Base-by-base conservation (phyloP, 306 rosid genomes). In the Neltuma alba region DNA sequence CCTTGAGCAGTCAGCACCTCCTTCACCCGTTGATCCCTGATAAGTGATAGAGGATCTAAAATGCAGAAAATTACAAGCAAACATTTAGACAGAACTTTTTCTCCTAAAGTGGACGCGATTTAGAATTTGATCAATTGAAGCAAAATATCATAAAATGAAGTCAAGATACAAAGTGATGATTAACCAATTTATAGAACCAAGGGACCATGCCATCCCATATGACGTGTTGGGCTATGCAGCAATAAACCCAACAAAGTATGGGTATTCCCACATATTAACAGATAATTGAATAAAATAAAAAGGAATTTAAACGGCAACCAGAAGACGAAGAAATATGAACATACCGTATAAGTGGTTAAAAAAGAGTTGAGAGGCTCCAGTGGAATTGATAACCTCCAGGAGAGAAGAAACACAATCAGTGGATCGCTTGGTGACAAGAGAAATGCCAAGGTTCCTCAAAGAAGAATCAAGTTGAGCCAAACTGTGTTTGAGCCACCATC, bases 401-500 rank as follows among this genome's bases (percentile, higher is more conserved):
- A 96, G 87, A 83, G 99, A 85, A 86, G 99, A 91, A 84, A 93
- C 88, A 72, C 91, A 86, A 47, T 96, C 89, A 62, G 87, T 81
- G 41, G 99, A 91, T 79, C 97, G 83, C 77, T 91, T 93, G 57
- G 93, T 88, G 81, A 96, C 76, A 54, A 96, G 93, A 52, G 87
- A 83, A 50, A 96, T 85, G 23, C 99, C 99, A 33, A 96, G 91
- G 73, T 81, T 93, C 62, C 88, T 91, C 76, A 96, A 80, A 78
- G 96, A 93, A 3, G 92, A 96, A 85, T 96, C 94, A 45, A 96
- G 98, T 38, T 83, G 91, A 78, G 96, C 89, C 84, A 96, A 90
- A 64, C 98, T 96, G 40, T 93, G 87, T 40, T 96, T 96, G 11
- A 96, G 94, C 99, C 99, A 96, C 99, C 99, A 96, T 73, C 99